A percentile compares a stretch with the other conserved stretches of the same genome.
phyloP scores from a whole-genome alignment of 352 stramenopile genomes.

The Globisporangium sylvaticum region DNA sequence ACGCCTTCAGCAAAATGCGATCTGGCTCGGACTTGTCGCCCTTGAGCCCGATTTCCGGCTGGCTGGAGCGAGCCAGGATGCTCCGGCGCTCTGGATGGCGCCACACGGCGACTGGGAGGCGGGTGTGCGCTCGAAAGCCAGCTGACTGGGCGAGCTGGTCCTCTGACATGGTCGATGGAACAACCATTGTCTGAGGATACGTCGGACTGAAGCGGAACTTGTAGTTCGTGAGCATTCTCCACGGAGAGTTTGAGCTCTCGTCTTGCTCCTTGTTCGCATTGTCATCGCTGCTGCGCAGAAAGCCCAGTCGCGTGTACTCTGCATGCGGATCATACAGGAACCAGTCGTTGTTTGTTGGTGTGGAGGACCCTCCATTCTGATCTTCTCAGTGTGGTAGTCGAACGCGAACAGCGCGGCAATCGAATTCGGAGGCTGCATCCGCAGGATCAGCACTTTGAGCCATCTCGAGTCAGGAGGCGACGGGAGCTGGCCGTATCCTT shows the following conservation, averaged over 20 bases:
- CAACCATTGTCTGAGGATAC: constrained; percentile 94
- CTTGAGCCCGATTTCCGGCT: constrained; percentile 96
- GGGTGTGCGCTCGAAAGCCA: constrained; percentile 90
- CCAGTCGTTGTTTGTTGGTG: constrained; percentile 76
- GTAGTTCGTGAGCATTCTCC: constrained; percentile 86
- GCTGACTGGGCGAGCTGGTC: constrained; percentile 87
- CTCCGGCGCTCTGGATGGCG: constrained; percentile 89
- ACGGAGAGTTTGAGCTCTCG: constrained; percentile 38
- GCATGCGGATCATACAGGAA: constrained; percentile 77
- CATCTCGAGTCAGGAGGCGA: constrained; percentile 76
- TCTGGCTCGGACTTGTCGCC: constrained; percentile 92
- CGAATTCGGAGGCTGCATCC: constrained; percentile 77
- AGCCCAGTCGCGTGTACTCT: constrained; percentile 82
- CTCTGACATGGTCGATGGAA: constrained; percentile 91
- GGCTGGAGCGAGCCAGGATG: constrained; percentile 91
- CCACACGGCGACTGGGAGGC: constrained; percentile 93
- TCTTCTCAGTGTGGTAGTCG: constrained; percentile 74
- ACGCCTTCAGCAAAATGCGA: constrained; percentile 83
- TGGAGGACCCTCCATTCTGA: constrained; percentile 29
- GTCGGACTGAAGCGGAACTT: constrained; percentile 91
- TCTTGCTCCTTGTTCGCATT: constrained; percentile 16
- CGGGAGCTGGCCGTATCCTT: constrained; percentile 74
- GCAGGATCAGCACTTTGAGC: constrained; percentile 72
- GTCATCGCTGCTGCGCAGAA: constrained; percentile 35
- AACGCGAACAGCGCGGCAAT: constrained; percentile 77